phyloP scores from a whole-genome alignment of 2,329 filamentous ascomycete genomes.

The Pseudogymnoascus sp. region DNA sequence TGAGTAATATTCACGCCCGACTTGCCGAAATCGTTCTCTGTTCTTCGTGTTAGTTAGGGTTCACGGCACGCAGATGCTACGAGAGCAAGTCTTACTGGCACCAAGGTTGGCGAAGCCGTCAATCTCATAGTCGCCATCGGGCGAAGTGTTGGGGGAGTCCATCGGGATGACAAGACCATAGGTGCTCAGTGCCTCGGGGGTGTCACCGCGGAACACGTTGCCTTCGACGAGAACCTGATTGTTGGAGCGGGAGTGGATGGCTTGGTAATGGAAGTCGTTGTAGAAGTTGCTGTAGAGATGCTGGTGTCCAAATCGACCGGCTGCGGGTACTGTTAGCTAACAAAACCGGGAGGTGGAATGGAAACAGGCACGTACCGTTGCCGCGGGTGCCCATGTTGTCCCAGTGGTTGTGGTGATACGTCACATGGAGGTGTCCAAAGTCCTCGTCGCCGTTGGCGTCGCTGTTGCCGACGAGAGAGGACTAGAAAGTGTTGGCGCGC shows the following conservation, averaged over 20 bases:
- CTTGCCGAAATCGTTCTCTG: conserved; percentile 40
- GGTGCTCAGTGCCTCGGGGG: conserved; percentile 41
- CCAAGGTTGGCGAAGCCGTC: conserved; percentile 48
- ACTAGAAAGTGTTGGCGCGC: conserved; percentile 5
- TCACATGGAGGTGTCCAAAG: conserved; percentile 23
- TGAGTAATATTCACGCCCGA: conserved; percentile 44
- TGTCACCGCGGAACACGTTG: conserved; percentile 40
- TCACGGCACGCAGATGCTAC: not conserved
- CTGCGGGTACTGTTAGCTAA: conserved; percentile 38
- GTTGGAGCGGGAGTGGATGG: conserved; percentile 40
- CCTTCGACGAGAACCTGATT: conserved; percentile 43
- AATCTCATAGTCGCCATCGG: conserved; percentile 44
- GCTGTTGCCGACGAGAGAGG: conserved; percentile 24
- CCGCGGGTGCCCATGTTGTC: conserved; percentile 18
- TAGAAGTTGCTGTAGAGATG: conserved; percentile 44
- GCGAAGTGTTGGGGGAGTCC: conserved; percentile 45
- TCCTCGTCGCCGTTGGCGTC: conserved; percentile 23
- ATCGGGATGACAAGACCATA: conserved; percentile 47
- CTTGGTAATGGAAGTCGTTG: conserved; percentile 39
- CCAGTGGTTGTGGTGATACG: conserved; percentile 23
- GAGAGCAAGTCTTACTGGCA: conserved; percentile 33
- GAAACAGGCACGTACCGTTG: conserved; percentile 35
- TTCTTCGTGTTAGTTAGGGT: not conserved
- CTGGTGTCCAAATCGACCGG: conserved; percentile 41
- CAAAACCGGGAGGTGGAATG: conserved; percentile 40